Evolutionary conservation across 2,329 filamentous ascomycete species (phyloP).

Genomic region (Westerdykella ornata): DNA sequence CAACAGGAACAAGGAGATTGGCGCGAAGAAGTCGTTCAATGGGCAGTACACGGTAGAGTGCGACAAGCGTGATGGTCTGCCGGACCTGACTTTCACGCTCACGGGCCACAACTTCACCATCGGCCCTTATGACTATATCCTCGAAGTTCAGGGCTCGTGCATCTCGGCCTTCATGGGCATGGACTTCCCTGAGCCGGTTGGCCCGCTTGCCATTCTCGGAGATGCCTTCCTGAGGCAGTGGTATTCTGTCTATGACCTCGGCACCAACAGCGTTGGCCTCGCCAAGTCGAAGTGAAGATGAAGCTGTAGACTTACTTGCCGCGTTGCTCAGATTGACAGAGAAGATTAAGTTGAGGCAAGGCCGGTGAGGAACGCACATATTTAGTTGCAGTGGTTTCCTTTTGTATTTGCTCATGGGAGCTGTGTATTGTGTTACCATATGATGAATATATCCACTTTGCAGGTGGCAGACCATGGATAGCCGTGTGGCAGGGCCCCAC

Average conservation of each 20-base stretch:
- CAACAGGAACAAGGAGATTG: constrained; percentile 78
- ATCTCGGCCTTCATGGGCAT: constrained; percentile 98
- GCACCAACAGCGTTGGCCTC: constrained; percentile 80
- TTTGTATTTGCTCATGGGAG: no score
- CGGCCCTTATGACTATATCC: constrained; percentile 81
- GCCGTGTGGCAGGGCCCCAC: no score
- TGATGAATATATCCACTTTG: no score
- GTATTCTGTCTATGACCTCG: constrained; percentile 96
- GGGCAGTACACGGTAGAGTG: constrained; percentile 96
- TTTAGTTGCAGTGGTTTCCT: no score
- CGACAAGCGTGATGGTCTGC: constrained; percentile 70
- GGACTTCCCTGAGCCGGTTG: constrained; percentile 73
- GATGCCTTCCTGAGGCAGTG: constrained; percentile 75
- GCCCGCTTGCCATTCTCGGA: constrained; percentile 89
- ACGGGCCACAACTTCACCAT: constrained; percentile 92
- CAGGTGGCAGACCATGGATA: no score
- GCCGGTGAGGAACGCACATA: no score
- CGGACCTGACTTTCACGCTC: constrained; percentile 86
- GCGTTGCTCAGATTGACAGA: no score
- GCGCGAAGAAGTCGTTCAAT: constrained; percentile 95
- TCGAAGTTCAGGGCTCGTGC: constrained; percentile 90
- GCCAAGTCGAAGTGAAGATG: constrained; percentile 66
- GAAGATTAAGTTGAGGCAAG: no score
- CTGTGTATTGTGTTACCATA: no score
- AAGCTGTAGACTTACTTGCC: no score